Evolutionary conservation across 805 yeast genomes (phyloP).

Genomic region (Maudiozyma pseudohumilis): DNA sequence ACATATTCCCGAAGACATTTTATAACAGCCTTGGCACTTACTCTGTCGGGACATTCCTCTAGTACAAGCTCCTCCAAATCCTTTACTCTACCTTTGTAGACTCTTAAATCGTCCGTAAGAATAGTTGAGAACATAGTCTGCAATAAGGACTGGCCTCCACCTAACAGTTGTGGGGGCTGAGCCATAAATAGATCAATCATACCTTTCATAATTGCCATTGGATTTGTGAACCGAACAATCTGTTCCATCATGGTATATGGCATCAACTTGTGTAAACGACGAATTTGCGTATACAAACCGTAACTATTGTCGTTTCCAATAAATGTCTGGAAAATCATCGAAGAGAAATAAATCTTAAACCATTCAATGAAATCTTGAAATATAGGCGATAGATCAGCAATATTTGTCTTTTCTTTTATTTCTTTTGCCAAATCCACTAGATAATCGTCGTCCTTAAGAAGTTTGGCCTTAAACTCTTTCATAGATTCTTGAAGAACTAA

Average conservation of each 20-base stretch:
- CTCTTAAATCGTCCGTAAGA: constrained; percentile 63
- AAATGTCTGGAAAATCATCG: constrained; percentile 71
- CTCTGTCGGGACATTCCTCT: constrained; percentile 8
- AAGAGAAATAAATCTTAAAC: constrained; percentile 74
- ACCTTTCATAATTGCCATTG: constrained; percentile 70
- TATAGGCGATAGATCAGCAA: constrained; percentile 55
- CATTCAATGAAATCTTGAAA: constrained; percentile 66
- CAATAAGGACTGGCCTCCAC: constrained; percentile 53
- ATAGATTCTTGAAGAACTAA: constrained; percentile 45
- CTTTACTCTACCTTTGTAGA: constrained; percentile 44
- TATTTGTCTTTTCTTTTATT: constrained; percentile 42
- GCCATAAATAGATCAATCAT: constrained; percentile 75
- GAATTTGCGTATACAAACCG: constrained; percentile 62
- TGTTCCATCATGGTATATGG: constrained; percentile 75
- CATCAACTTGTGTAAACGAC: constrained; percentile 61
- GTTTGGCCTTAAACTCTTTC: constrained; percentile 45
- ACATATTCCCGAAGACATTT: constrained; percentile 26
- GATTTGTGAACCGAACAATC: constrained; percentile 75
- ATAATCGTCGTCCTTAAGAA: constrained; percentile 45
- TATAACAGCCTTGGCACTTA: constrained; percentile 20
- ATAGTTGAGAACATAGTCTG: constrained; percentile 68
- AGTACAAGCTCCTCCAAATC: constrained; percentile 35
- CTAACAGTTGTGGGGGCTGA: constrained; percentile 39
- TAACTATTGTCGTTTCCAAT: constrained; percentile 74
- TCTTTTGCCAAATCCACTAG: constrained; percentile 55